A percentile compares a stretch with the other conserved stretches of the same genome.
Evolutionary conservation across 2,329 filamentous ascomycete genomes (phyloP).

Genomic region (Xylaria digitata): DNA sequence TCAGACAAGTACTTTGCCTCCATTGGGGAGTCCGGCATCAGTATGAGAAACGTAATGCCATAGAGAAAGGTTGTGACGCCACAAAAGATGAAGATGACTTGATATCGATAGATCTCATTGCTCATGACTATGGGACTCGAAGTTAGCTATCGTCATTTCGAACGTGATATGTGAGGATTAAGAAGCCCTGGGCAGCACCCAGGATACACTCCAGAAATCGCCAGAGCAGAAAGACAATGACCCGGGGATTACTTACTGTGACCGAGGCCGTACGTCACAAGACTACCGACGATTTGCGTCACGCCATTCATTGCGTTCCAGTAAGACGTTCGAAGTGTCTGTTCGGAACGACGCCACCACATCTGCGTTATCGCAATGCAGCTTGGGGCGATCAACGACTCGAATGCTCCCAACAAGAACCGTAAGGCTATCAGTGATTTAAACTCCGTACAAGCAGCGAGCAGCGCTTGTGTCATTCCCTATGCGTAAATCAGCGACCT

Average conservation of each 20-base stretch:
- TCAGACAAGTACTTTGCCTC: constrained; percentile 69
- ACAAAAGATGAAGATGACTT: constrained; percentile 63
- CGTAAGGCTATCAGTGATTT: constrained; percentile 58
- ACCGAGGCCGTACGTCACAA: constrained; percentile 64
- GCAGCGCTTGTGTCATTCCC: constrained; percentile 61
- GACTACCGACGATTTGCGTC: constrained; percentile 65
- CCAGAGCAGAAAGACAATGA: background rate
- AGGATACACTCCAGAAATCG: background rate
- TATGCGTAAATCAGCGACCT: constrained; percentile 29
- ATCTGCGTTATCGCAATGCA: constrained; percentile 65
- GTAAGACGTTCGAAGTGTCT: constrained; percentile 61
- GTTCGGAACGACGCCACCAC: constrained; percentile 65
- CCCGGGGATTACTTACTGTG: constrained; percentile 49
- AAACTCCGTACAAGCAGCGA: constrained; percentile 63
- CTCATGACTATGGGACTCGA: constrained; percentile 49
- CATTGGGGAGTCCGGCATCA: constrained; percentile 74
- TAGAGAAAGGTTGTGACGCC: constrained; percentile 64
- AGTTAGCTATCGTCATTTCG: background rate
- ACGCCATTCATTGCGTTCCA: constrained; percentile 69
- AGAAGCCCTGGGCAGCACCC: background rate
- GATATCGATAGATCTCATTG: constrained; percentile 59
- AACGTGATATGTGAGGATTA: background rate
- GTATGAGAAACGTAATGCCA: constrained; percentile 62
- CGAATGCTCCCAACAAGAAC: constrained; percentile 60
- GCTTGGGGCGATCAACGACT: constrained; percentile 62